A percentile compares a stretch with the other conserved stretches of the same genome.
These are phyloP conservation scores for Globisporangium splendens DNA, from an alignment of 352 stramenopile species.

Conservation along the genomic window DNA sequence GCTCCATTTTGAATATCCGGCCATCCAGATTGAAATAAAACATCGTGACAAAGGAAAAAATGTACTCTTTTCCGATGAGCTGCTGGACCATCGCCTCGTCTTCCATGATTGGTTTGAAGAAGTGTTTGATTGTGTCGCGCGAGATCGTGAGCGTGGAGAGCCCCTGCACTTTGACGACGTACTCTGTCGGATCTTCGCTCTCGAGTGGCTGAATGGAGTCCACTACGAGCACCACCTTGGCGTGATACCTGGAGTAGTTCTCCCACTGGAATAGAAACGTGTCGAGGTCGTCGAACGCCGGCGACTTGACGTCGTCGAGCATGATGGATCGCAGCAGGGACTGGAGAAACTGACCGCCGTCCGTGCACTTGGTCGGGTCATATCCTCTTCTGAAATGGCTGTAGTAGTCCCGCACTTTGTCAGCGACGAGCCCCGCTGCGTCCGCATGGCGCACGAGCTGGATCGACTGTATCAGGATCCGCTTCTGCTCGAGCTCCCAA, in stretches of 20 bases:
- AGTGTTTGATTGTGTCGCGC: conserved; percentile 56
- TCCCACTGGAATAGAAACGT: conserved; percentile 51
- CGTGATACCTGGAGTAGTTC: conserved; percentile 65
- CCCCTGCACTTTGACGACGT: conserved; percentile 40
- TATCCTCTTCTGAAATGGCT: conserved; percentile 40
- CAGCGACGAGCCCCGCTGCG: conserved; percentile 27
- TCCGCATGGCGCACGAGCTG: conserved; percentile 42
- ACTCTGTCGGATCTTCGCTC: conserved; percentile 25
- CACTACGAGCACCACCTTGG: conserved; percentile 30
- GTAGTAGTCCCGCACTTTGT: conserved; percentile 51
- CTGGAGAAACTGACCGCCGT: conserved; percentile 25
- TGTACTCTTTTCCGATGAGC: conserved; percentile 55
- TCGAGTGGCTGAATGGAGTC: conserved; percentile 34
- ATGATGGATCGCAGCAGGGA: conserved; percentile 42
- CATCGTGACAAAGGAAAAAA: conserved; percentile 45
- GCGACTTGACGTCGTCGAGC: conserved; percentile 45
- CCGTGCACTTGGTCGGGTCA: conserved; percentile 21
- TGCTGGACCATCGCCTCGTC: conserved; percentile 62
- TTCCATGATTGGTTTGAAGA: conserved; percentile 51
- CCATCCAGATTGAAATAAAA: conserved; percentile 55
- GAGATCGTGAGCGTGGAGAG: conserved; percentile 50
- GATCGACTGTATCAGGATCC: conserved; percentile 38
- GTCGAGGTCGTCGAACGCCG: conserved; percentile 44
- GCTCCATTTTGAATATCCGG: conserved; percentile 49
- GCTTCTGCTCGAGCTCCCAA: conserved; percentile 37